Base-by-base conservation (phyloP, 176 grass and related monocot species). In the Dactylis glomerata region DNA sequence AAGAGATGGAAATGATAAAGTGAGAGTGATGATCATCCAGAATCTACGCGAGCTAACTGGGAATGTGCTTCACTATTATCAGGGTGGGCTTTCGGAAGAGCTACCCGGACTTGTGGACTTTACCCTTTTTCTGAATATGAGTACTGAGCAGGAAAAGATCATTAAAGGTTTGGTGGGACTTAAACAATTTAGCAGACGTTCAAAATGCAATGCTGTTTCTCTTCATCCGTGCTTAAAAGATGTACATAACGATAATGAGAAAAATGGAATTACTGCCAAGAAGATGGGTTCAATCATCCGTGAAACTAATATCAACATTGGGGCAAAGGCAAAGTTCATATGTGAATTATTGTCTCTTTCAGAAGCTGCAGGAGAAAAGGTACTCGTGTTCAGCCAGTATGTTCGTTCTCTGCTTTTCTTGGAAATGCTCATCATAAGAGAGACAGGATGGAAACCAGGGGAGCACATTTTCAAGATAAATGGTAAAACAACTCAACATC, bases 31-130 rank as follows among this genome's bases (percentile, higher is more conserved):
- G 68, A 91, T 97, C 61, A 97, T 94, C 44, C 81, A 81, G 59
- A 89, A 94, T 47, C 87, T 97, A 44, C 82, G 92, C 0, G 86
- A 92, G 34, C 73, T 97, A 84, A 94, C 95, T 26, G 74, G 82
- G 14, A 87, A 89, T 77, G 83, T 97, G 42, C 95, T 94, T 66
- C 95, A 97, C 63, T 97, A 94, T 75, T 94, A 97, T 80, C 90
- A 64, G 82, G 95, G 95, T 64, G 86, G 89, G 65, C 86, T 89
- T 76, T 85, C 92, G 78, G 87, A 97, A 23, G 90, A 97, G 37
- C 73, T 97, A 44, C 92, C 94, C 55, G 90, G 94, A 44, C 85
- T 97, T 32, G 81, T 89, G 72, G 94, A 97, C 83, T 97, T 87
- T 51, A 90, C 90, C 11, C 52, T 97, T 75, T 84, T 97, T 11